Percentiles rank a stretch among this genome's conserved stretches.
phyloP scores from a whole-genome alignment of 495 filamentous ascomycete species.

The Aspergillus wentii region DNA sequence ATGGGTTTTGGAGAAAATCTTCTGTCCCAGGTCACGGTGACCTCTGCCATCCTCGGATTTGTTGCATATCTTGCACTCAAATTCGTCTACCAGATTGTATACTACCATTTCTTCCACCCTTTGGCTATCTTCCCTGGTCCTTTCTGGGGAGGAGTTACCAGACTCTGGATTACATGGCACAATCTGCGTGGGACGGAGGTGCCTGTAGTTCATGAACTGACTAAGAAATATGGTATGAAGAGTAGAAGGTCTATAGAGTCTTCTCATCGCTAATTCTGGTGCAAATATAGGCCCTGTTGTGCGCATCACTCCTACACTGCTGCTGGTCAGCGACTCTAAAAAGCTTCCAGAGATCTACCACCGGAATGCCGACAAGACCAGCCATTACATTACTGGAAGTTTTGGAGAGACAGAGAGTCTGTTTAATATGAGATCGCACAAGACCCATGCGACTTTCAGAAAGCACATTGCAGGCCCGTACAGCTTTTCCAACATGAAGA shows the following conservation, averaged over 20 bases:
- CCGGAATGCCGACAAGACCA: conserved; percentile 50
- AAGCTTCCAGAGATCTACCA: conserved; percentile 50
- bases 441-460: conserved; percentile 41
- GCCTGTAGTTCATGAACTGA: conserved; percentile 30
- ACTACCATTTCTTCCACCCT: conserved; percentile 51
- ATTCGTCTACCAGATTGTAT: conserved; percentile 31
- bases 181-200: conserved; percentile 40
- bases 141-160: conserved; percentile 47
- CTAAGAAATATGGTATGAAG: conserved; percentile 45
- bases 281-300: conserved; percentile 36
- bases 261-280: neutral
- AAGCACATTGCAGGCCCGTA: conserved; percentile 42
- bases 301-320: conserved; percentile 40
- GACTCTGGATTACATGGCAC: conserved; percentile 46
- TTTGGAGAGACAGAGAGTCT: conserved; percentile 43
- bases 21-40: conserved; percentile 28
- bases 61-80: conserved; percentile 23
- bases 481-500: conserved; percentile 46
- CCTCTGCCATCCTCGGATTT: conserved; percentile 18
- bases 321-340: conserved; percentile 39
- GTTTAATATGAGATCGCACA: conserved; percentile 47
- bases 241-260: neutral
- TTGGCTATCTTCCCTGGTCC: conserved; percentile 48
- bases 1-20: conserved; percentile 27
- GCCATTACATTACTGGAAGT: conserved; percentile 46